Evolutionary conservation across 768 basidiomycete species (phyloP).

Genomic region (Mycena capillaripes): DNA sequence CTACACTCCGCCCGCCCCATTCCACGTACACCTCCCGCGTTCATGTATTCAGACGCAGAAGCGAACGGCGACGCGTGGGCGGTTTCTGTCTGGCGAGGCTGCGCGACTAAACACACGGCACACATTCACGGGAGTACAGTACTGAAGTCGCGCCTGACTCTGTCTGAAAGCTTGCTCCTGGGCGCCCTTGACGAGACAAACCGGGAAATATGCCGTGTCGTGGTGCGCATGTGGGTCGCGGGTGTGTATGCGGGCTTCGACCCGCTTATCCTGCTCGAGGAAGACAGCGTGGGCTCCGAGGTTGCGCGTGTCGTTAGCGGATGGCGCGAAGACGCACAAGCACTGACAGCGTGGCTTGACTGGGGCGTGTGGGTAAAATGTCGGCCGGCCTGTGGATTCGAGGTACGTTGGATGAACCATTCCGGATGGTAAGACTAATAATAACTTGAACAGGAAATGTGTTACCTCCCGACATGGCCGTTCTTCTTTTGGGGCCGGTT

Average conservation of each 20-base stretch:
- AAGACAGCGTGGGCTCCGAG: no score
- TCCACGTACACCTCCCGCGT: not conserved
- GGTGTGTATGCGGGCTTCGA: conserved; percentile 22
- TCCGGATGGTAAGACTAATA: no score
- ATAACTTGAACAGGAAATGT: not conserved
- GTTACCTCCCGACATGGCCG: not conserved
- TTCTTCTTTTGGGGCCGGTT: not conserved
- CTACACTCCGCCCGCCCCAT: conserved; percentile 16
- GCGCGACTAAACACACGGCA: conserved; percentile 21
- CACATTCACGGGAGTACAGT: not conserved
- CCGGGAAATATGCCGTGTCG: conserved; percentile 27
- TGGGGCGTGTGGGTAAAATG: conserved; percentile 23
- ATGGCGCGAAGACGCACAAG: no score
- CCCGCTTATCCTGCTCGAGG: not conserved
- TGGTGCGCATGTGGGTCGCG: conserved; percentile 21
- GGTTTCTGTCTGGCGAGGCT: conserved; percentile 1
- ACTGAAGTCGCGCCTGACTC: not conserved
- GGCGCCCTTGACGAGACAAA: conserved; percentile 11
- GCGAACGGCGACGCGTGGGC: conserved; percentile 10
- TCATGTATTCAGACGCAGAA: not conserved
- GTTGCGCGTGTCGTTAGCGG: no score
- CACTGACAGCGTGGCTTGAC: not conserved
- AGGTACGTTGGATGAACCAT: not conserved
- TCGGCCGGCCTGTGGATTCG: not conserved
- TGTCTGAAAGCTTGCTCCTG: conserved; percentile 2